These are phyloP conservation scores for Thraustochytrium striatum DNA, from an alignment of 352 stramenopile genomes.

Conservation along the genomic window DNA sequence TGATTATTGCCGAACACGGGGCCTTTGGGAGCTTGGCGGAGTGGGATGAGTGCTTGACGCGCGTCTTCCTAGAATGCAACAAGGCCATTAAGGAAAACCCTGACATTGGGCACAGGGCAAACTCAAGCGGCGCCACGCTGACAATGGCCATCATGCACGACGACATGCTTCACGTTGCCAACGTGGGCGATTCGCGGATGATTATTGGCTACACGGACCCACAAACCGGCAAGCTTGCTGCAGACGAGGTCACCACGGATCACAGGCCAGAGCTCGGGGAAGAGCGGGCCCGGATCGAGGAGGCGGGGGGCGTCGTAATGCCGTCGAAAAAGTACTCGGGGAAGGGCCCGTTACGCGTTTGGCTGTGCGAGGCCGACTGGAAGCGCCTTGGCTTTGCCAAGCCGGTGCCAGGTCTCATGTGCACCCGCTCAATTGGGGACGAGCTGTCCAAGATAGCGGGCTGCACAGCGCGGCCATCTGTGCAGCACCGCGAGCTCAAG, in stretches of 20 bases:
- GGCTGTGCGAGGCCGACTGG: not conserved
- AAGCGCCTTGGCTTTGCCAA: slow-evolving; percentile 19
- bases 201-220: not conserved
- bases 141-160: not conserved
- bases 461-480: not conserved
- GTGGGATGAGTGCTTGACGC: not conserved
- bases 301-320: not conserved
- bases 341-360: slow-evolving; percentile 5
- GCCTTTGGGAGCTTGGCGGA: not conserved
- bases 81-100: not conserved
- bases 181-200: slow-evolving; percentile 31
- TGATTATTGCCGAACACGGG: not conserved
- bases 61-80: not conserved
- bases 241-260: not conserved
- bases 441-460: slow-evolving; percentile 30
- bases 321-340: not conserved
- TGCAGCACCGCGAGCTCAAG: slow-evolving; percentile 8
- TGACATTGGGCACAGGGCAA: slow-evolving; percentile 23
- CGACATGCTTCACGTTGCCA: not conserved
- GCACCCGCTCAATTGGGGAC: slow-evolving; percentile 50
- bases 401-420: slow-evolving; percentile 23
- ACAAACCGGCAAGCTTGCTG: not conserved
- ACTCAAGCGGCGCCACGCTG: slow-evolving; percentile 14
- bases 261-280: not conserved
- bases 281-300: slow-evolving; percentile 6